Evolutionary conservation across 768 basidiomycete species (phyloP).

Genomic region (Suillus subaureus): DNA sequence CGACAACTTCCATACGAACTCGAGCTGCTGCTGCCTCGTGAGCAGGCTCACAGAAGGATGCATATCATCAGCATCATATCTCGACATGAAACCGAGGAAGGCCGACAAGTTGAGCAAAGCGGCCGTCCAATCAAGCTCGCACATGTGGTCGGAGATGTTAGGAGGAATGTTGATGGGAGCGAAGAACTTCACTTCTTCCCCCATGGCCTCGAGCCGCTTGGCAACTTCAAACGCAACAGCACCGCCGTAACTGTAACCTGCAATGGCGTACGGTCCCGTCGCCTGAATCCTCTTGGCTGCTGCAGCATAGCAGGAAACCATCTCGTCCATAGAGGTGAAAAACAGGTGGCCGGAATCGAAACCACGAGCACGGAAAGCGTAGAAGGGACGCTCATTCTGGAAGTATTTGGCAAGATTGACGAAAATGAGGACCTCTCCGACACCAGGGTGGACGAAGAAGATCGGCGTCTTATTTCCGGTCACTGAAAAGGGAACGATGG

Average conservation of each 20-base stretch:
- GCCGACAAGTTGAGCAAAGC: constrained; percentile 43
- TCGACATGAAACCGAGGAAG: constrained; percentile 39
- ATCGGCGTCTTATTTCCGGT: constrained; percentile 33
- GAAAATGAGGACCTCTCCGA: constrained; percentile 43
- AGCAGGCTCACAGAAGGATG: constrained; percentile 20
- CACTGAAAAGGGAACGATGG: constrained; percentile 8
- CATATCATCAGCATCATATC: constrained; percentile 25
- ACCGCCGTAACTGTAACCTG: constrained; percentile 42
- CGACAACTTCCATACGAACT: constrained; percentile 27
- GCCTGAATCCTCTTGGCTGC: constrained; percentile 32
- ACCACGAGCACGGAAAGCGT: constrained; percentile 41
- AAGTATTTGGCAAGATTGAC: constrained; percentile 45
- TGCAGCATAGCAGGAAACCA: constrained; percentile 33
- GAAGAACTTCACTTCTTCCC: constrained; percentile 33
- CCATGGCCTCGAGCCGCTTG: constrained; percentile 30
- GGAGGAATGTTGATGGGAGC: constrained; percentile 41
- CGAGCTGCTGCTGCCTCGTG: constrained; percentile 26
- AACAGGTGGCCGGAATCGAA: constrained; percentile 36
- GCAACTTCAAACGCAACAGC: constrained; percentile 40
- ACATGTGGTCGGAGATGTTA: constrained; percentile 41
- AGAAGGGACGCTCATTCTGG: constrained; percentile 40
- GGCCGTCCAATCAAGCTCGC: constrained; percentile 42
- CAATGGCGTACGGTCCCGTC: constrained; percentile 37
- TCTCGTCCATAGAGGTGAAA: constrained; percentile 35
- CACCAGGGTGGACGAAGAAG: constrained; percentile 39